Base-by-base conservation (phyloP, 1,284 basidiomycete genomes). In the Irpex sp. region DNA sequence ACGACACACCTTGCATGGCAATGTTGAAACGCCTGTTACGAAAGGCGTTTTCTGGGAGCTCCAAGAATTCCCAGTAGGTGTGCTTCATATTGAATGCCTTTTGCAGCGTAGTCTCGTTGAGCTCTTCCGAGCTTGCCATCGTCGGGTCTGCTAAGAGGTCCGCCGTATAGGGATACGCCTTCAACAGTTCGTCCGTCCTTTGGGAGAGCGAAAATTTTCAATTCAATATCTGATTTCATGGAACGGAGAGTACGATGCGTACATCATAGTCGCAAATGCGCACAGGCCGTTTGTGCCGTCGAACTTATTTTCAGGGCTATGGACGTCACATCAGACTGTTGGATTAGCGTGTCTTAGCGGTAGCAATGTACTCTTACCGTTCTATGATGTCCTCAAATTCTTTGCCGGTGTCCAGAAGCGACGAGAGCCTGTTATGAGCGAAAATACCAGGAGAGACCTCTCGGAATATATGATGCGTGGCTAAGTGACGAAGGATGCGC, bases 361-460 rank as follows among this genome's bases (percentile, higher is more conserved):
- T 2, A 33, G 39, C 39, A n/a, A 45, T 45, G 14, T n/a, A 45
- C 12, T 14, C 39, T 1, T 14, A 45, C 39, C n/a, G 12, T 45
- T 45, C n/a, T 4, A 45, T 45, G n/a, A 45, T 45, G n/a, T 12
- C 39, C n/a, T 45, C 6, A 45, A 14, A 45, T 12, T 16, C 62
- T 56, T 78, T 80, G n/a, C 71, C 69, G 0, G 75, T 79, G 59
- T 81, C 79, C 7, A 81, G 61, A 35, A 72, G 60, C 35, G 72
- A 71, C 0, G 80, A 79, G 42, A 78, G 70, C 4, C 39, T 45
- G 10, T 45, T 45, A 45, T 45, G 39, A n/a, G 39, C 39, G n/a
- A 45, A 45, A 14, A 45, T 12, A n/a, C 39, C 9, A 12, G 39
- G 39, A 45, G 39, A 45, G 39, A 45, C 39, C 16, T 45, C 39